Base-by-base conservation (phyloP, 805 yeast genomes). In the Kluyveromyces lactis region DNA sequence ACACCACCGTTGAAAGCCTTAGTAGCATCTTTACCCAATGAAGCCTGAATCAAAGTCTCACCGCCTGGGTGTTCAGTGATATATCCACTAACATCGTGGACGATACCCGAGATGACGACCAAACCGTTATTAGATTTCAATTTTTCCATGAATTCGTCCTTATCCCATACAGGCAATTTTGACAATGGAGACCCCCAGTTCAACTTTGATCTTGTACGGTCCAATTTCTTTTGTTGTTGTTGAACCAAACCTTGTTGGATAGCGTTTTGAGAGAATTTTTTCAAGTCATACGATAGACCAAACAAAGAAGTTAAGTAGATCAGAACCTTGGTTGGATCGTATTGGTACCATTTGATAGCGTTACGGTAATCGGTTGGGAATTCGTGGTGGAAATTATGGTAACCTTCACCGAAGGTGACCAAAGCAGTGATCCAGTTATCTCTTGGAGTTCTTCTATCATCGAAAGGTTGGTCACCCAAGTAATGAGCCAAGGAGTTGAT, bases 381-480 rank as follows among this genome's bases (percentile, higher is more conserved):
- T 68, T 83, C 94, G 61, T 84, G 94, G 63, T 84, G 94, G 77
- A 83, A 84, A 66, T 84, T 84, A 57, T 84, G 92, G 70, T 83
- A 82, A 47, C 94, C 94, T 66, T 84, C 94, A 63, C 94, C 94
- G 55, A 83, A 82, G 0, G 94, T 84, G 43, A 82, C 86, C 43
- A 83, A 66, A 4, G 92, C 92, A 37, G 92, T 82, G 46, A 84
- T 54, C 57, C 77, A 74, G 62, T 82, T 87, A 63, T 84, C 90
- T 65, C 92, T 73, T 50, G 92, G 92, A 26, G 90, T 81, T 73
- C 89, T 78, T 66, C 83, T 75, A 60, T 84, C 90, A 60, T 83
- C 94, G 48, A 83, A 84, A 34, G 94, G 92, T 63, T 84, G 94
- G 41, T 67, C 71, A 64, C 94, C 94, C 52, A 83, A 75, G 84